phyloP scores from a whole-genome alignment of 805 yeast genomes.

The Candida mattraensis region DNA sequence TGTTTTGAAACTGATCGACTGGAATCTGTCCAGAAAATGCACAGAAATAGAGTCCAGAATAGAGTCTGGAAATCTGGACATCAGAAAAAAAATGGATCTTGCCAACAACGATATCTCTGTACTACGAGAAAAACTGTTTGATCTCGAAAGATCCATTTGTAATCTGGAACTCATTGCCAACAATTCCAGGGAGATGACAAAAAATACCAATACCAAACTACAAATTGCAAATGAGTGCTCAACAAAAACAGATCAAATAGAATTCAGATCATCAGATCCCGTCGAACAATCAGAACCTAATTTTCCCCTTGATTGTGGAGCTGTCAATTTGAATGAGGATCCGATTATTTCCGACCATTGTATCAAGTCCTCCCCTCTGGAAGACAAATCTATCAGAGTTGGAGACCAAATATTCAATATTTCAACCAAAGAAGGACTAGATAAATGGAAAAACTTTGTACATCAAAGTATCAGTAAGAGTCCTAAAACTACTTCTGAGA shows the following conservation, averaged over 20 bases:
- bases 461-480: conserved; percentile 15
- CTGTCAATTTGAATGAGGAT: neutral
- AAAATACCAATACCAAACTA: conserved; percentile 5
- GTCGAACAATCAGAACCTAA: too few species aligned
- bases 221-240: conserved; percentile 2
- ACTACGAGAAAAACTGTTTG: conserved; percentile 18
- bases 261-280: too few species aligned
- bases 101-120: conserved; percentile 13
- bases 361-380: too few species aligned
- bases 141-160: conserved; percentile 18
- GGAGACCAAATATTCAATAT: conserved; percentile 30
- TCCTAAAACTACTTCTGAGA: conserved; percentile 1
- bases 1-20: neutral
- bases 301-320: conserved; percentile 4
- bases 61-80: neutral
- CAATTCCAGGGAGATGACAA: conserved; percentile 8
- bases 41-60: too few species aligned
- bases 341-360: neutral
- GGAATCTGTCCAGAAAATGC: too few species aligned
- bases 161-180: conserved; percentile 17
- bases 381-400: conserved; percentile 16
- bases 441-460: conserved; percentile 28
- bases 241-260: too few species aligned
- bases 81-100: conserved; percentile 3
- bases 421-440: conserved; percentile 31